Evolutionary conservation across 805 yeast genomes (phyloP), one percentile per base, ranked within the genome.

Genomic region (Komagataella kurtzmanii): DNA sequence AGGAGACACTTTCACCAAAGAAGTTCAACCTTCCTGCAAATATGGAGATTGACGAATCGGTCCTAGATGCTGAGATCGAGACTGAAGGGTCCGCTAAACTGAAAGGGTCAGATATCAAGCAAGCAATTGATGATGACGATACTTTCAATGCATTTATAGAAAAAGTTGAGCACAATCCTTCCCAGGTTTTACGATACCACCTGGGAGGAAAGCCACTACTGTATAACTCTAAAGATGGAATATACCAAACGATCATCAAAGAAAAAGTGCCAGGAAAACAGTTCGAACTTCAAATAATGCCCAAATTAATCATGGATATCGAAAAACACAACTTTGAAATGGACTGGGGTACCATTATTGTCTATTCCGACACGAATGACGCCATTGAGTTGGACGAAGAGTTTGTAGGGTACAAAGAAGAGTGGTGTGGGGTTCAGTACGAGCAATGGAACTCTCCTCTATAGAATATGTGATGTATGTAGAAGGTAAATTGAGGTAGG

Each of bases 321-420:
- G 97, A 91, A 62, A 72, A 71, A 46, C 65, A 68, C 64, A 14
- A 69, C 64, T 79, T 79, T 43, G 97, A 98, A 10, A 91, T 91
- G 95, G 95, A 91, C 55, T 93, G 99, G 99, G 98, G 97, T 1
- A 86, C 98, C 0, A 85, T 93, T 30, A 69, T 88, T 23, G 85
- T 91, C 1, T 86, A 82, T 46, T 87, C 97, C 0, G 89, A 63
- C 60, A 40, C 66, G 57, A 52, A 58, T 53, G 59, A 57, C 45
- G 47, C 43, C 17, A 48, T 53, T 3, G 45, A 57, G 23, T 65
- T 80, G 47, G 89, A 85, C 55, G 75, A 68, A 6, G 71, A 79
- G 52, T 77, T 79, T 46, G 89, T 87, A n/a, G 96, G 88, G 0
- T 51, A 51, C 36, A 50, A 45, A 24, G 53, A 51, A 36, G 53